phyloP scores from a whole-genome alignment of 805 yeast species.

The Myxozyma vanderwaltii region DNA sequence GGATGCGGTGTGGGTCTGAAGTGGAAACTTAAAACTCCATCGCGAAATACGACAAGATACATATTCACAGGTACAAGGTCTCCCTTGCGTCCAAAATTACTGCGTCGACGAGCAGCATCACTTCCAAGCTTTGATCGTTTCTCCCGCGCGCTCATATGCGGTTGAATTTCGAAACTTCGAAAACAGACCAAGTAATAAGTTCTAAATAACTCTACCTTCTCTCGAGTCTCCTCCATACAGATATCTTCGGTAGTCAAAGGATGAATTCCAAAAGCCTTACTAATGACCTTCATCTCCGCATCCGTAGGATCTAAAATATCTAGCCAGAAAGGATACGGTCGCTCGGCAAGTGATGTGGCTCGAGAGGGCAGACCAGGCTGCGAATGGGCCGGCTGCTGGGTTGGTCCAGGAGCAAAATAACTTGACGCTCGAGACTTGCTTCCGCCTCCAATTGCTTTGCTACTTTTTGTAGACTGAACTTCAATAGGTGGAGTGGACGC shows the following conservation, averaged over 20 bases:
- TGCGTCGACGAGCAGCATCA: slow-evolving; percentile 14
- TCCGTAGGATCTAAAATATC: slow-evolving; percentile 93
- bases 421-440: background rate
- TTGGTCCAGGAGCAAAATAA: background rate
- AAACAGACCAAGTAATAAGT: slow-evolving; percentile 92
- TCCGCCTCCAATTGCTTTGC: background rate
- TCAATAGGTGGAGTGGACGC: background rate
- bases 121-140: slow-evolving; percentile 40
- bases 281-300: slow-evolving; percentile 90
- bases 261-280: slow-evolving; percentile 91
- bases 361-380: background rate
- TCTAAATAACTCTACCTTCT: slow-evolving; percentile 89
- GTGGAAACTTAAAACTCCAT: slow-evolving; percentile 92
- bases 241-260: slow-evolving; percentile 97
- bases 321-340: slow-evolving; percentile 57
- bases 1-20: slow-evolving; percentile 96
- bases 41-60: slow-evolving; percentile 86
- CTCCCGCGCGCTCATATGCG: slow-evolving; percentile 43
- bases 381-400: background rate
- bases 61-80: slow-evolving; percentile 79
- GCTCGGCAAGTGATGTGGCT: background rate
- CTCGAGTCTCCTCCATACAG: slow-evolving; percentile 88
- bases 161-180: slow-evolving; percentile 71
- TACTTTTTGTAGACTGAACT: background rate
- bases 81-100: slow-evolving; percentile 25